Evolutionary conservation across 2,329 filamentous ascomycete genomes (phyloP), one percentile per base, ranked within the genome.

Genomic region (Teratosphaeriaceae sp.): DNA sequence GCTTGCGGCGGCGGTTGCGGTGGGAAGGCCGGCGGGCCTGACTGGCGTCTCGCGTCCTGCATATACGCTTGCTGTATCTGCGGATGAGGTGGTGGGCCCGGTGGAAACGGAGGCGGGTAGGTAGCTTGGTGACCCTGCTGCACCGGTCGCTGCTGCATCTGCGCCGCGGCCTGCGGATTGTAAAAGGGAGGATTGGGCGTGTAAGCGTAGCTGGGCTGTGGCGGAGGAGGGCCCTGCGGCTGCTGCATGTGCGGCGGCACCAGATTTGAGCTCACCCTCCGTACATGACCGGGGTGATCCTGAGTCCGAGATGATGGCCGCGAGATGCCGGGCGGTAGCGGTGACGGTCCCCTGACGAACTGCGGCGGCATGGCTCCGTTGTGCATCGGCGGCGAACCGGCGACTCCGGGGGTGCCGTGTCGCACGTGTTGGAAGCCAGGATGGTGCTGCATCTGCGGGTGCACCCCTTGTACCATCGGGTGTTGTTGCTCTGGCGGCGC

Each of bases 161-260:
- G 67, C 39, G 71, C 65, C 50, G 75, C 84, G 8, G 79, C 80
- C 43, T 56, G 55, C 11, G 54, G 57, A 56, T 88, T 87, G 66
- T 94, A 95, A 54, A 94, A 87, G 24, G 85, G 79, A 29, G 85
- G 85, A 50, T 92, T 88, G 2, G 85, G 81, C 73, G 94, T 87
- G 61, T 88, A 96, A 3, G 84, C 78, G 64, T 85, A 94, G 42
- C 79, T 85, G 21, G 59, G 57, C 41, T 62, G 69, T 16, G 73
- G 72, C 24, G 75, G 76, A 37, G 81, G 76, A 37, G 81, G 81
- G 21, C 79, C 72, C 53, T 78, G 74, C 29, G 78, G 79, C 29
- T 72, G 73, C 46, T 71, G 74, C 46, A 44, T 75, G 72, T 54
- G 50, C 35, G 80, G 83, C 27, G 80, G 78, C 3, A 77, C 78